Evolutionary conservation across 2,329 filamentous ascomycete genomes (phyloP).

Genomic region (Zymoseptoria ardabiliae): DNA sequence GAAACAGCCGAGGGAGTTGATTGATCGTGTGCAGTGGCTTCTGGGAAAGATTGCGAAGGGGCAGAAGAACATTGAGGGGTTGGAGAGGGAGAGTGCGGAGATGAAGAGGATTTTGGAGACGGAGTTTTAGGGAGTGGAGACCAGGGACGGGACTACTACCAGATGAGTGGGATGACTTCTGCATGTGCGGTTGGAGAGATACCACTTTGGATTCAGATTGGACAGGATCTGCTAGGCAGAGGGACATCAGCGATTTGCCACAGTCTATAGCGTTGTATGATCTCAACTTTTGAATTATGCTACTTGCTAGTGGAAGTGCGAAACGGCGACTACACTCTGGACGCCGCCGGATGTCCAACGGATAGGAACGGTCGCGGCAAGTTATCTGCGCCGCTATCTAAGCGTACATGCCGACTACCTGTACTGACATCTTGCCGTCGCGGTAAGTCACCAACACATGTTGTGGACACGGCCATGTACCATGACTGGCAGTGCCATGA

Average conservation of each 20-base stretch:
- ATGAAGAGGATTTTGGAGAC: slow-evolving; percentile 64
- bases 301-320: no score
- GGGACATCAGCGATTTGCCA: background rate
- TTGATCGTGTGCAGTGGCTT: slow-evolving; percentile 62
- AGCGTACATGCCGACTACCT: background rate
- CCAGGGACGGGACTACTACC: background rate
- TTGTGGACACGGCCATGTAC: background rate
- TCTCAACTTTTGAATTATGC: background rate
- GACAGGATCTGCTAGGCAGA: background rate
- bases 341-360: no score
- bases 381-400: background rate
- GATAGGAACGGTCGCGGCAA: background rate
- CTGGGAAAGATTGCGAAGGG: slow-evolving; percentile 64
- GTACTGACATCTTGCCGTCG: background rate
- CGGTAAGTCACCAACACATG: background rate
- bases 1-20: slow-evolving; percentile 61
- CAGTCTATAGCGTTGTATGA: background rate
- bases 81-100: slow-evolving; percentile 62
- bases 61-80: slow-evolving; percentile 65
- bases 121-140: slow-evolving; percentile 36
- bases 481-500: background rate
- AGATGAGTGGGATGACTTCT: background rate
- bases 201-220: background rate
- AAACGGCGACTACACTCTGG: no score
- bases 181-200: background rate